These are phyloP conservation scores for Phytophthora litchii DNA, from an alignment of 352 stramenopile species.

Conservation along the genomic window DNA sequence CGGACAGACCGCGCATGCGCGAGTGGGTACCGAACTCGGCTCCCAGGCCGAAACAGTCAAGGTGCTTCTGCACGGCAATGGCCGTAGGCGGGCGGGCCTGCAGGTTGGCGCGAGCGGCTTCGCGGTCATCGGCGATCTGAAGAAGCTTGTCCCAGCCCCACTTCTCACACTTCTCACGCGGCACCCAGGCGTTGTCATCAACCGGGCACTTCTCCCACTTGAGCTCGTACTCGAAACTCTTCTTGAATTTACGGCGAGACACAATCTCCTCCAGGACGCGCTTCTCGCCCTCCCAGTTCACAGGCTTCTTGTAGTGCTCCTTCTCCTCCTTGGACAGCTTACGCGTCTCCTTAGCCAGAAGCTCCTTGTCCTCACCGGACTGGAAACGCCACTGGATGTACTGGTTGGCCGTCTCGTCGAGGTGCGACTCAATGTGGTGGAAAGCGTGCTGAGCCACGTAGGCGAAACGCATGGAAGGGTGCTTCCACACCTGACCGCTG, in stretches of 20 bases:
- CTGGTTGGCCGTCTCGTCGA: conserved; percentile 94
- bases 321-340: conserved; percentile 94
- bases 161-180: conserved; percentile 94
- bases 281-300: conserved; percentile 94
- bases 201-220: conserved; percentile 95
- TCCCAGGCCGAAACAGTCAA: conserved; percentile 96
- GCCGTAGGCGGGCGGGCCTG: conserved; percentile 94
- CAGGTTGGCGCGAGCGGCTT: conserved; percentile 93
- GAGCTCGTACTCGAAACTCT: conserved; percentile 97
- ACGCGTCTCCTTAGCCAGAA: conserved; percentile 92
- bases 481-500: conserved; percentile 79
- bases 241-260: conserved; percentile 94
- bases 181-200: conserved; percentile 96
- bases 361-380: conserved; percentile 89
- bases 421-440: conserved; percentile 97
- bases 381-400: conserved; percentile 99
- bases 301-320: conserved; percentile 93
- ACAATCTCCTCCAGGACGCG: conserved; percentile 91
- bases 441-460: conserved; percentile 98
- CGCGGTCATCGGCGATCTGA: conserved; percentile 96
- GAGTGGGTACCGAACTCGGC: conserved; percentile 98
- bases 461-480: conserved; percentile 91
- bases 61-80: conserved; percentile 96
- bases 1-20: conserved; percentile 97
- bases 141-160: conserved; percentile 97